These are phyloP conservation scores for Solanum corneliomulleri DNA, from an alignment of 257 asterid species.

Conservation along the genomic window DNA sequence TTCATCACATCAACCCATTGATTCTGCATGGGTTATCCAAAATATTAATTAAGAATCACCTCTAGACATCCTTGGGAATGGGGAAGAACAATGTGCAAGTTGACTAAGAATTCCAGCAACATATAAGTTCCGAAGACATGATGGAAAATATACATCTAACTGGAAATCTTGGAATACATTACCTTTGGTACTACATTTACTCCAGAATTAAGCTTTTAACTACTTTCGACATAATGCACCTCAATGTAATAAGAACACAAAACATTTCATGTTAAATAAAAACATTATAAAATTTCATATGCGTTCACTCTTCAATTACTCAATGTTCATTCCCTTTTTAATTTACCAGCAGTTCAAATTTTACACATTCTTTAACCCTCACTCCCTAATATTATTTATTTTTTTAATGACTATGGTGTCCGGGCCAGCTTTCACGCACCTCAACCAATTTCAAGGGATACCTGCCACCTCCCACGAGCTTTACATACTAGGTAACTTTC, in stretches of 20 bases:
- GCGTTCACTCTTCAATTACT: not conserved
- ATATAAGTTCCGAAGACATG: not conserved
- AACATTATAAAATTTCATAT: not conserved
- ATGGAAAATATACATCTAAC: not conserved
- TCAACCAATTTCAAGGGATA: not conserved
- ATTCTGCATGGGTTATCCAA: not conserved
- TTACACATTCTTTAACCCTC: not conserved
- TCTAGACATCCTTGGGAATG: not conserved
- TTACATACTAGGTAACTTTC: not conserved
- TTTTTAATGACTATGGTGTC: not conserved
- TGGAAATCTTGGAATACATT: not conserved
- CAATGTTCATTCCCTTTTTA: not conserved
- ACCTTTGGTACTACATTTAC: not conserved
- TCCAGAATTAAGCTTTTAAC: not conserved
- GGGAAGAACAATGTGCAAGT: not conserved
- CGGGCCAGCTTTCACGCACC: not conserved
- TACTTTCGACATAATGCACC: not conserved
- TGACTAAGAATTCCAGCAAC: not conserved
- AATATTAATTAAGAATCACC: slow-evolving; percentile 8
- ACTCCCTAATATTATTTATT: not conserved
- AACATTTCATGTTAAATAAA: not conserved
- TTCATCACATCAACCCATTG: slow-evolving; percentile 88
- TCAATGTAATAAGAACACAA: not conserved
- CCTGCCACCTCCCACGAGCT: not conserved
- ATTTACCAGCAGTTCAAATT: not conserved